Conservation (phyloP, 345 rosid species). For the Melastoma malabathricum region DNA sequence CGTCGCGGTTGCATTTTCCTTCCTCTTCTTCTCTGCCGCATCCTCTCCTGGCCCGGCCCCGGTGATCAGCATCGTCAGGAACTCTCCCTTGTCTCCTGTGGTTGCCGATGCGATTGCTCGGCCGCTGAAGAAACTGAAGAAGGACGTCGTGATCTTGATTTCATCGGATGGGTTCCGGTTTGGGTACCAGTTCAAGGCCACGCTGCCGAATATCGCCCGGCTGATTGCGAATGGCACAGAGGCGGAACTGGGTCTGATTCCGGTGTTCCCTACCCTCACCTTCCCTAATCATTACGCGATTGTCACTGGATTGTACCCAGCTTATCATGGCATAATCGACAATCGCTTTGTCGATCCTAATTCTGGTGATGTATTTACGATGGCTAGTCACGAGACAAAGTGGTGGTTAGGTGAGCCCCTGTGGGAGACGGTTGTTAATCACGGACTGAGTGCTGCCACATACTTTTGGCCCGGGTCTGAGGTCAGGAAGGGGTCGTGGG, state of each 20-base stretch:
- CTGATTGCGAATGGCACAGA: conserved; percentile 71
- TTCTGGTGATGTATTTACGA: conserved; percentile 41
- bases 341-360: conserved; percentile 59
- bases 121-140: conserved; percentile 45
- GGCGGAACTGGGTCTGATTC: conserved; percentile 76
- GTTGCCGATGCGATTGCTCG: conserved; percentile 20
- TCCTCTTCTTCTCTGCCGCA: no score
- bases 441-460: conserved; percentile 72
- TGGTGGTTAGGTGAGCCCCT: conserved; percentile 98
- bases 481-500: conserved; percentile 86
- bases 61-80: conserved; percentile 8
- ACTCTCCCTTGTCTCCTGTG: background rate
- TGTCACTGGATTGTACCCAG: conserved; percentile 86
- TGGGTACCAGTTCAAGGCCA: conserved; percentile 81
- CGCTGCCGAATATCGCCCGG: conserved; percentile 57
- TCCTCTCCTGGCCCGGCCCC: no score
- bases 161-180: conserved; percentile 93
- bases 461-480: conserved; percentile 97
- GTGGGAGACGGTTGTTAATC: conserved; percentile 83
- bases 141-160: conserved; percentile 59
- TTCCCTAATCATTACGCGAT: conserved; percentile 94
- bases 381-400: conserved; percentile 70
- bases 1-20: no score
- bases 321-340: conserved; percentile 66
- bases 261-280: conserved; percentile 77